phyloP scores from a whole-genome alignment of 1,139 yeast genomes.

The Lodderomyces margitis region DNA sequence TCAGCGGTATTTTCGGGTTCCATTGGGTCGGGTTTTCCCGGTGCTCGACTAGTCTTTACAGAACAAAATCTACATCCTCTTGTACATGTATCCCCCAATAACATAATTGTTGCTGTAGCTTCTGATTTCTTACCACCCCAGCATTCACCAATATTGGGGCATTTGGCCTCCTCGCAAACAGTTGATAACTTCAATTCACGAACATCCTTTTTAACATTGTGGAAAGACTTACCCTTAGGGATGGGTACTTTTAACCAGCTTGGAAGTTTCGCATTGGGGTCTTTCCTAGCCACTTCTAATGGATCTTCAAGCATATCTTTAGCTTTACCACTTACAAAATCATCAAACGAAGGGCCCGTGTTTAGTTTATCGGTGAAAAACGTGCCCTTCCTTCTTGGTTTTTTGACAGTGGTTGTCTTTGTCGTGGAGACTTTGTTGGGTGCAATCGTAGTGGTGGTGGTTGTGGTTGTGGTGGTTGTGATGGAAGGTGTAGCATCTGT shows the following conservation, averaged over 20 bases:
- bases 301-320: conserved; percentile 63
- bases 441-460: conserved; percentile 1
- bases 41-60: conserved; percentile 86
- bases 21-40: conserved; percentile 87
- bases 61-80: conserved; percentile 98
- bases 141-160: conserved; percentile 98
- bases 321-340: conserved; percentile 80
- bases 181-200: conserved; percentile 87
- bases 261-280: conserved; percentile 73
- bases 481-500: conserved; percentile 3
- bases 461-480: neutral
- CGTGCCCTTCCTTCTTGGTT: conserved; percentile 47
- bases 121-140: conserved; percentile 98
- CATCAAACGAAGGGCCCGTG: conserved; percentile 92
- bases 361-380: conserved; percentile 69
- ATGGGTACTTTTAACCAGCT: conserved; percentile 93
- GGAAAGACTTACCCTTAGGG: conserved; percentile 85
- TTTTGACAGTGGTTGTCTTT: conserved; percentile 9
- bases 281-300: conserved; percentile 60
- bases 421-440: conserved; percentile 11
- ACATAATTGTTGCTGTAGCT: conserved; percentile 99
- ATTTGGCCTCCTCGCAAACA: conserved; percentile 97
- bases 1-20: conserved; percentile 98
- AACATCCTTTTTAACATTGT: conserved; percentile 79
- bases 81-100: conserved; percentile 97